Evolutionary conservation across 2,329 filamentous ascomycete genomes (phyloP), one percentile per base, ranked within the genome.

Genomic region (Kalaharituber pfeilii): DNA sequence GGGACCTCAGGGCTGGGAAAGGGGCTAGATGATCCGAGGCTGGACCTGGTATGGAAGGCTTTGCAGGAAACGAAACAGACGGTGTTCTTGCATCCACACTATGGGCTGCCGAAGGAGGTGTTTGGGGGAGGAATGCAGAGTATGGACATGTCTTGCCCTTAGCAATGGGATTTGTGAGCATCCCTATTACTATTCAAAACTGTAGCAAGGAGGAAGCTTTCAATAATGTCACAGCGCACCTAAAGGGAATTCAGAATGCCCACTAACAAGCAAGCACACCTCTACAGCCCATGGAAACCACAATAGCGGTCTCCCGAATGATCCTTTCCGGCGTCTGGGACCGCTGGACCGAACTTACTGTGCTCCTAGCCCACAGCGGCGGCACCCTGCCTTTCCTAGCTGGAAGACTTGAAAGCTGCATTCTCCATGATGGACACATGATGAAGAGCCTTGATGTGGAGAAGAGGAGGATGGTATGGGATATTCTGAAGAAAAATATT

Each of bases 11-110:
- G 88, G 0, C 71, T 94, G 0, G 87, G 86, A 0, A 71, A 75
- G 9, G 87, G 88, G 0, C 73, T 95, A 1, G 88, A 95, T 65
- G 88, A 95, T 67, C 74, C 77, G 2, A 69, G 70, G 0, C 70
- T 95, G 25, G 74, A 89, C 30, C 79, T 82, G 0, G 75, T 95
- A 9, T 85, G 86, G 68, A 67, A 73, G 9, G 80, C 81, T 0
- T 68, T 95, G 1, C 78, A 85, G 42, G 74, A 76, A 39, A 76
- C 77, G 0, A 67, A 72, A 6, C 72, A 86, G 29, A 72, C 84
- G 24, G 72, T 94, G 50, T 95, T 95, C 70, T 68, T 95, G 51
- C 88, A 95, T 68, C 88, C 88, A 26, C 88, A 95, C 68, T 94
- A 95, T 66, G 88, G 88, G 1, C 75, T 95, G 2, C 87, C 86